Evolutionary conservation across 2,329 filamentous ascomycete species (phyloP), one percentile per base, ranked within the genome.

Genomic region (Fusarium beomiforme): DNA sequence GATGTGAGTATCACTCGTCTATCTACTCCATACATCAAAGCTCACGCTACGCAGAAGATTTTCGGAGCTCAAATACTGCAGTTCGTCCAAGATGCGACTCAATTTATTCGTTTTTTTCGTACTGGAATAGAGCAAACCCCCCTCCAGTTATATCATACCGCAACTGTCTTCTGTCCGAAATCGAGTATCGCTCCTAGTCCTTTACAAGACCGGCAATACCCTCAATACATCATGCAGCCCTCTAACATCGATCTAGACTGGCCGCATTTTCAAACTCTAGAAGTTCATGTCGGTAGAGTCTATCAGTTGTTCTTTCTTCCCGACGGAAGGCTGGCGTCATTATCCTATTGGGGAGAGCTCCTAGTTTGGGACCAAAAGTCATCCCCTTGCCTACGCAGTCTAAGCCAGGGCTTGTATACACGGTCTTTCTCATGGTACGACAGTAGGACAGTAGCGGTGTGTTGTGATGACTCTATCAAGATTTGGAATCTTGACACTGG

Each of bases 271-370:
- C 21, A 51, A 7, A 16, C 36, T 2, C 16, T 41, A 8, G 3
- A 23, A 8, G 3, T 10, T 12, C 6, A 16, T 13, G 2, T 4
- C n/a, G 19, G 3, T 3, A 12, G 4, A 10, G 2, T 16, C 3
- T 11, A 3, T 1, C 19, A 31, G 14, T 11, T 58, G 6, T 8
- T 8, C 3, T 34, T 59, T 8, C 19, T 53, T 5, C 19, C 44
- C 21, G 5, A 29, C 2, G 19, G n/a, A 1, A n/a, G 12, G 8
- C 4, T 59, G 16, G 21, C 12, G 7, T 21, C 36, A n/a, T 6
- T 21, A 12, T 2, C 4, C 9, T 1, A 2, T 13, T 2, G 1
- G 1, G 16, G 37, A 31, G 6, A 19, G 5, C 6, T 43, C 5
- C 7, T 14, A 8, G 9, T 55, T 13, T 43, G 51, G 51, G 39